Evolutionary conservation across 169 alveolate genomes (phyloP), one percentile per base, ranked within the genome.

Genomic region (Plasmodium malariae): DNA sequence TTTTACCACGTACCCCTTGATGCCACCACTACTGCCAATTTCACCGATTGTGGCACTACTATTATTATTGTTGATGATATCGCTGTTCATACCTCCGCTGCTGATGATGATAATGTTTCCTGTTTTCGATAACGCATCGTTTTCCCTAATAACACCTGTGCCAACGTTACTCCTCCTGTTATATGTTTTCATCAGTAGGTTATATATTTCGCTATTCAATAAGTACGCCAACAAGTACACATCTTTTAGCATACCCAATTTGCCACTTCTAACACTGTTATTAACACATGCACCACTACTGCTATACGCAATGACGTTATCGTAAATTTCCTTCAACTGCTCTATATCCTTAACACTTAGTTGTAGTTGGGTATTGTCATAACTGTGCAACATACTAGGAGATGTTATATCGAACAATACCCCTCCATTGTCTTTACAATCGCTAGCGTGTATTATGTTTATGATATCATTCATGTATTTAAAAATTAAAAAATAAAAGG

Each of bases 401-500:
- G 45, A 7, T 26, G 28, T 21, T 11, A 21, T 9, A 63, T 34
- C 73, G 5, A 9, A 5, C 7, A 21, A 7, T 55, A n/a, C 3
- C 1, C 12, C 4, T 55, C 14, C 17, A 7, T 11, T 17, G 11
- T 55, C 7, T 21, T 55, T 55, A 21, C 12, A 71, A 21, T 21
- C 11, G 9, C n/a, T 12, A 30, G 73, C 48, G 26, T 78, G 89
- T 69, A 78, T 6, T 9, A 32, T 28, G 1, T 55, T 78, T 62
- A 78, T 45, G 28, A 78, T 24, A 19, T 45, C 51, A 17, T 70
- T 63, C 19, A 30, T 62, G 17, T 78, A 65, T 17, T 49, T 78
- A 55, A 62, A 78, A 3, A 78, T 57, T 40, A 43, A 45, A 21
- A 78, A 12, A 26, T 78, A 78, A 57, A 78, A 78, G 14, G 89